These are phyloP conservation scores for Oemleria cerasiformis DNA, from an alignment of 306 rosid genomes.

Conservation along the genomic window DNA sequence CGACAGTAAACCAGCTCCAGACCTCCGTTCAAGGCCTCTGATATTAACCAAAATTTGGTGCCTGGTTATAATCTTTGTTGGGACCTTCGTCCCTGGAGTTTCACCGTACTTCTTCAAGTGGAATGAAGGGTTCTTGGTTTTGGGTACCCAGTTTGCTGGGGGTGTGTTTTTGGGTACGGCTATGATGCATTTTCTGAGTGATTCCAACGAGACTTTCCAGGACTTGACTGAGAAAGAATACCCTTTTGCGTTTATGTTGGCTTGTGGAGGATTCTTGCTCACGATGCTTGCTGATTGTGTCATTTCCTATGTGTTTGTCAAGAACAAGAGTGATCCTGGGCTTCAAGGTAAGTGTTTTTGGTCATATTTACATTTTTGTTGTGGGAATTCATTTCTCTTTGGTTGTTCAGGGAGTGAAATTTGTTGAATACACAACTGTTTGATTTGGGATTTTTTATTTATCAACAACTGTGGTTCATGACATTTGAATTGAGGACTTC, in stretches of 20 bases:
- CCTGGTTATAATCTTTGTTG: slow-evolving; percentile 49
- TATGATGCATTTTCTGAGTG: slow-evolving; percentile 79
- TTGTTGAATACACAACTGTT: not conserved
- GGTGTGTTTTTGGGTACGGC: slow-evolving; percentile 89
- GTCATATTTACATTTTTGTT: not conserved
- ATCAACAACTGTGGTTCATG: not conserved
- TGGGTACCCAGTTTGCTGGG: slow-evolving; percentile 87
- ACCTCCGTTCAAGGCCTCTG: slow-evolving; percentile 52
- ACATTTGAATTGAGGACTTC: not conserved
- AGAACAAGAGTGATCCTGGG: slow-evolving; percentile 29
- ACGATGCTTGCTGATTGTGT: slow-evolving; percentile 67
- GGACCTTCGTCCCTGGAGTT: slow-evolving; percentile 62
- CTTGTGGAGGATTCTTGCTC: slow-evolving; percentile 60
- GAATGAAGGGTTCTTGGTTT: slow-evolving; percentile 72
- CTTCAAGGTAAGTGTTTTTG: slow-evolving; percentile 18
- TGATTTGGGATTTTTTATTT: not conserved
- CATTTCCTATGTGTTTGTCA: slow-evolving; percentile 36
- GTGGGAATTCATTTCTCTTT: not conserved
- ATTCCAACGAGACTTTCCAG: slow-evolving; percentile 62
- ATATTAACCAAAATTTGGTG: slow-evolving; percentile 55
- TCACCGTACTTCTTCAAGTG: slow-evolving; percentile 69
- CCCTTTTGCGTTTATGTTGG: slow-evolving; percentile 81
- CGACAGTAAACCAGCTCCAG: not conserved
- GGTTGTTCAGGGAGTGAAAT: not conserved
- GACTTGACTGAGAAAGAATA: slow-evolving; percentile 52